Evolutionary conservation across 2,329 filamentous ascomycete species (phyloP), one percentile per base, ranked within the genome.

Genomic region (Penicillium sp.): DNA sequence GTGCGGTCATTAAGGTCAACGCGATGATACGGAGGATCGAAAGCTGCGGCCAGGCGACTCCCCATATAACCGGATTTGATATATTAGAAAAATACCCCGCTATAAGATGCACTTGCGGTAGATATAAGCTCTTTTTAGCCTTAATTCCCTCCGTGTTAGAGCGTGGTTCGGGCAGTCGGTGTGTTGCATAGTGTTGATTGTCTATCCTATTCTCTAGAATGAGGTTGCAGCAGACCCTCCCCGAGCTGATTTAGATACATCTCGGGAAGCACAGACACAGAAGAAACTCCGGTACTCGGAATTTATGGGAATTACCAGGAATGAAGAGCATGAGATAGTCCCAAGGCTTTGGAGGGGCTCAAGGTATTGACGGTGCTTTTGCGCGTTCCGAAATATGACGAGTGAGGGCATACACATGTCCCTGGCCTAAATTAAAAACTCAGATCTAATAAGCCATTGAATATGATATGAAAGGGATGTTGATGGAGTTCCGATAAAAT

Each of bases 221-320:
- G 14, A 40, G 34, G 44, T 53, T 34, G 35, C 43, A 49, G 20
- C 14, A 13, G 10, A 20, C 26, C 11, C 26, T 18, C 11, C 14
- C 9, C n/a, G 22, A n/a, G 16, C 29, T 40, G 20, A 13, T 22
- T 24, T 22, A 38, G 8, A 22, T 34, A 14, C 4, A 6, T 24
- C 14, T 50, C 24, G 53, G 46, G 53, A 22, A 45, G 32, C 31
- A 43, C 51, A 50, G 10, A 34, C n/a, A 16, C 20, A 37, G 14
- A 54, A 49, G 45, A 54, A 42, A 42, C 35, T 22, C 37, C 51
- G 45, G 29, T n/a, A n/a, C 6, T 51, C 39, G 24, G 53, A 39
- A 18, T 9, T 16, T 26, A 45, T 45, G 14, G 3, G 16, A 24
- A 37, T n/a, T 6, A 26, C n/a, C 13, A n/a, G 38, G 6, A 22